phyloP scores from a whole-genome alignment of 495 filamentous ascomycete species.

The Pseudoneurospora amorphoporcata region DNA sequence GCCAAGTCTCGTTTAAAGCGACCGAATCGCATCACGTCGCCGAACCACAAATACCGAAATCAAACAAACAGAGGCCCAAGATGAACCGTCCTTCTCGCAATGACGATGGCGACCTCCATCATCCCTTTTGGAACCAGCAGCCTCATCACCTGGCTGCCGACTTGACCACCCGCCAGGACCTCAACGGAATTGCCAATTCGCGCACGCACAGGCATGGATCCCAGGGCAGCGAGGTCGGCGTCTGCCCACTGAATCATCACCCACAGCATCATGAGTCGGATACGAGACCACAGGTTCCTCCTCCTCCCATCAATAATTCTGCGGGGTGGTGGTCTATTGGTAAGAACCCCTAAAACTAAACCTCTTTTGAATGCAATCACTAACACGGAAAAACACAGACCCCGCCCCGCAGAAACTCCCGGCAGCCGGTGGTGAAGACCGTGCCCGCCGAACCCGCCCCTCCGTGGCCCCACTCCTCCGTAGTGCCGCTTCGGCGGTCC shows the following conservation, averaged over 20 bases:
- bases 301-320: too few relatives aligned
- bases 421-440: conserved; percentile 24
- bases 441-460: conserved; percentile 3
- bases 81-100: conserved; percentile 59
- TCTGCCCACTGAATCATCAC: neutral
- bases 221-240: neutral
- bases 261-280: neutral
- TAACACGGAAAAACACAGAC: neutral
- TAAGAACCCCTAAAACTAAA: neutral
- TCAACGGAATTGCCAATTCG: conserved; percentile 45
- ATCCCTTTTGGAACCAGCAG: conserved; percentile 51
- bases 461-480: conserved; percentile 1
- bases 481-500: conserved; percentile 5
- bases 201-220: conserved; percentile 8
- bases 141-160: conserved; percentile 46
- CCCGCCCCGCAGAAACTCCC: conserved; percentile 3
- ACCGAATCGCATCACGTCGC: too few relatives aligned
- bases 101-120: conserved; percentile 41
- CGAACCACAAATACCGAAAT: neutral
- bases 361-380: neutral
- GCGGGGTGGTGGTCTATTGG: neutral
- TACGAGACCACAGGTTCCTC: neutral
- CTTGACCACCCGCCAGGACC: conserved; percentile 51
- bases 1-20: neutral
- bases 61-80: neutral